Conservation (phyloP, 192 early-diverging fungal species). For the Funneliformis mosseae region DNA sequence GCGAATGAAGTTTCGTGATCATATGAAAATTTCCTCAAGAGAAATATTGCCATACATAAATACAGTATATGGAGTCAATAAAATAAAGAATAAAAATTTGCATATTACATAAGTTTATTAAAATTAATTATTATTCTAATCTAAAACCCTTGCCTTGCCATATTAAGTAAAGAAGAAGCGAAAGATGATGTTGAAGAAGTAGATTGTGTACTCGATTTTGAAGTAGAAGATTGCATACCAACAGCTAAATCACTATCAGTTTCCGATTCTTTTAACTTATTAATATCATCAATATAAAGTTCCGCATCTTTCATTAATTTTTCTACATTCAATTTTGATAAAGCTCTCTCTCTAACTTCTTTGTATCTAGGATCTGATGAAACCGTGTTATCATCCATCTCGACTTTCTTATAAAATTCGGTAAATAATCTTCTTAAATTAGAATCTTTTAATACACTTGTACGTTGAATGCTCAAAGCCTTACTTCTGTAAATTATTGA, state of each 20-base stretch:
- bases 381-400: background rate
- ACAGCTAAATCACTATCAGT: background rate
- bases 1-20: too few species aligned
- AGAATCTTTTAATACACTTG: constrained; percentile 17
- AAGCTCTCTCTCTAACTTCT: background rate
- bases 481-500: background rate
- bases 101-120: too few species aligned
- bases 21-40: too few species aligned
- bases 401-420: constrained; percentile 21
- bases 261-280: constrained; percentile 1
- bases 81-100: too few species aligned
- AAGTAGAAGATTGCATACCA: background rate
- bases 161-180: too few species aligned
- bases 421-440: constrained; percentile 12
- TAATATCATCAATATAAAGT: constrained; percentile 20
- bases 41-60: too few species aligned
- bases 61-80: too few species aligned
- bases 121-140: too few species aligned
- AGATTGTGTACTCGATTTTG: too few species aligned
- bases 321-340: constrained; percentile 16
- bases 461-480: constrained; percentile 16
- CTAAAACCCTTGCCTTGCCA: too few species aligned
- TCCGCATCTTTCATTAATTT: constrained; percentile 16
- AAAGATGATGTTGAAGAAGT: too few species aligned
- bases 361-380: constrained; percentile 14